These are phyloP conservation scores for Nicotiana rustica DNA, from an alignment of 305 asterid species.

Conservation along the genomic window DNA sequence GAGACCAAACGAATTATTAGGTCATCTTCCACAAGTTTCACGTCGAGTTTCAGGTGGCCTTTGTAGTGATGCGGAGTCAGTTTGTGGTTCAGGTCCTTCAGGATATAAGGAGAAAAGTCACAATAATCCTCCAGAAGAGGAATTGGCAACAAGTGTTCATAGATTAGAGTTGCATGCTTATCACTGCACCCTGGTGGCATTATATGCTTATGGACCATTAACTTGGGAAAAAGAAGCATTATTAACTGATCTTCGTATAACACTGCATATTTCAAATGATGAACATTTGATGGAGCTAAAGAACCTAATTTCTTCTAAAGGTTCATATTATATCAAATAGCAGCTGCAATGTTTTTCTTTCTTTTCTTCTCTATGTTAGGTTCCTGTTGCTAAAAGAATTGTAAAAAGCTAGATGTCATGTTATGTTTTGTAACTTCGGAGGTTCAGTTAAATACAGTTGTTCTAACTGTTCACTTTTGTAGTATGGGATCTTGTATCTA, in stretches of 20 bases:
- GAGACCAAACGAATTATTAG: conserved; percentile 36
- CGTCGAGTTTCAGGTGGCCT: conserved; percentile 52
- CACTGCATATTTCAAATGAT: conserved; percentile 66
- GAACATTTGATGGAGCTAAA: conserved; percentile 65
- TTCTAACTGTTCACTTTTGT: conserved; percentile 25
- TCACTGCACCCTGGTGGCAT: conserved; percentile 54
- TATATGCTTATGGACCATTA: conserved; percentile 65
- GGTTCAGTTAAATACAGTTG: background rate
- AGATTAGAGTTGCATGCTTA: conserved; percentile 65
- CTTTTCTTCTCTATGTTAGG: conserved; percentile 36
- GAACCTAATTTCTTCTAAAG: conserved; percentile 52
- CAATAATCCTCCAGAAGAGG: conserved; percentile 63
- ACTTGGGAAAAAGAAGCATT: conserved; percentile 65
- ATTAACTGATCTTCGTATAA: conserved; percentile 61
- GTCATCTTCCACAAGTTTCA: conserved; percentile 38
- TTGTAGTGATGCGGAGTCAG: conserved; percentile 77
- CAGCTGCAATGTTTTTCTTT: conserved; percentile 38
- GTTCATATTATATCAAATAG: conserved; percentile 53
- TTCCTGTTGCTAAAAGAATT: conserved; percentile 39
- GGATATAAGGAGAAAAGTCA: conserved; percentile 53
- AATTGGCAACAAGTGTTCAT: conserved; percentile 51
- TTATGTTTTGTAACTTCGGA: conserved; percentile 46
- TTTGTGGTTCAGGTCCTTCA: conserved; percentile 50
- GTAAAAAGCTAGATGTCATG: conserved; percentile 48
- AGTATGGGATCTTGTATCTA: background rate